A percentile compares a stretch with the other conserved stretches of the same genome.
Evolutionary conservation across 2,329 filamentous ascomycete species (phyloP).

Genomic region (Celoporthe dispersa): DNA sequence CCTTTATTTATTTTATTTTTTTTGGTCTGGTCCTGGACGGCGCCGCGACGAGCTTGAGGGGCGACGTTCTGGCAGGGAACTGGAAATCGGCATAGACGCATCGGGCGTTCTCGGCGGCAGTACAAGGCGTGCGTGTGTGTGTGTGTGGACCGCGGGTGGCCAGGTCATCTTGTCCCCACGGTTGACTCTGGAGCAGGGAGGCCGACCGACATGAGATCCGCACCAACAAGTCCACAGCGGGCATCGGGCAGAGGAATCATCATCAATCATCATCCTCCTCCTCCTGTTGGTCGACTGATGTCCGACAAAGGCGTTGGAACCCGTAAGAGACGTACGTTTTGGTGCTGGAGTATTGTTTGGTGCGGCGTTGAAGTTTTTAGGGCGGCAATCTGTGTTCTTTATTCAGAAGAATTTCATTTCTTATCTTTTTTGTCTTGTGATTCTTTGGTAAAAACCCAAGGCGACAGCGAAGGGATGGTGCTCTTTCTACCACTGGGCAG

Average conservation of each 20-base stretch:
- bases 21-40: neutral
- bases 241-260: neutral
- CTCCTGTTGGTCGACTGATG: neutral
- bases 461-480: neutral
- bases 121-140: too few species aligned
- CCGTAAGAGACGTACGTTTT: neutral
- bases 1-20: neutral
- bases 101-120: neutral
- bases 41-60: neutral
- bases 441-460: neutral
- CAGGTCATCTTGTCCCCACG: too few species aligned
- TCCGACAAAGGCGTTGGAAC: neutral
- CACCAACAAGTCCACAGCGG: too few species aligned
- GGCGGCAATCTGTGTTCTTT: neutral
- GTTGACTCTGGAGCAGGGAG: neutral
- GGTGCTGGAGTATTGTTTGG: neutral
- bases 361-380: neutral
- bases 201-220: too few species aligned
- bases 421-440: neutral
- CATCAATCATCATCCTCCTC: neutral
- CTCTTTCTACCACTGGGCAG: neutral
- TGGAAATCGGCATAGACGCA: neutral
- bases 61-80: neutral
- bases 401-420: neutral
- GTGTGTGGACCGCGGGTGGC: too few species aligned